A percentile compares a stretch with the other conserved stretches of the same genome.
Evolutionary conservation across 345 rosid genomes (phyloP).

Genomic region (Noccaea bulbosa): DNA sequence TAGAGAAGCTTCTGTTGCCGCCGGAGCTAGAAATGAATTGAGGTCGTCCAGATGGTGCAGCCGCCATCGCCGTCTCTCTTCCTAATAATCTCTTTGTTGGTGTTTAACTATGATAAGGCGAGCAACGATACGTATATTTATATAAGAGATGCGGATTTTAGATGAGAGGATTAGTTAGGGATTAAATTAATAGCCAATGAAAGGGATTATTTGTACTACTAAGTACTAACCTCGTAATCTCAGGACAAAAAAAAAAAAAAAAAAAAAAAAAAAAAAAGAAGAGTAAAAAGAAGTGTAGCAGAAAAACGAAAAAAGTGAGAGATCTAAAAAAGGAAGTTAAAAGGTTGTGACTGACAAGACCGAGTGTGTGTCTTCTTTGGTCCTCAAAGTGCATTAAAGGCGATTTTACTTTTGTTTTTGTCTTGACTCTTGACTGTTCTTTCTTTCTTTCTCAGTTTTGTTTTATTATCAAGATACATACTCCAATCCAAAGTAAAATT

Average conservation of each 20-base stretch:
- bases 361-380: slow-evolving; percentile 21
- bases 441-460: slow-evolving; percentile 6
- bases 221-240: slow-evolving; percentile 23
- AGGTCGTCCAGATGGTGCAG: slow-evolving; percentile 53
- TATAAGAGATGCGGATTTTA: background rate
- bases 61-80: slow-evolving; percentile 44
- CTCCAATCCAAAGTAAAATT: background rate
- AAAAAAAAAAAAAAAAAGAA: background rate
- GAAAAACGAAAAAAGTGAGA: slow-evolving; percentile 21
- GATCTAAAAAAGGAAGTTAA: background rate
- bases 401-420: background rate
- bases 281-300: background rate
- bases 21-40: slow-evolving; percentile 83
- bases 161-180: background rate
- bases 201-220: background rate
- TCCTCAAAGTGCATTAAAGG: slow-evolving; percentile 30
- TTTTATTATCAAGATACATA: background rate
- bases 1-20: slow-evolving; percentile 56
- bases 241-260: background rate
- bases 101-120: background rate
- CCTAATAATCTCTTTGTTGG: slow-evolving; percentile 4
- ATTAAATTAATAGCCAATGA: background rate
- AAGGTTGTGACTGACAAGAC: slow-evolving; percentile 34
- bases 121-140: background rate
- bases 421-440: slow-evolving; percentile 6